phyloP scores from a whole-genome alignment of 2,329 filamentous ascomycete genomes.

The Magnaporthales sp. region DNA sequence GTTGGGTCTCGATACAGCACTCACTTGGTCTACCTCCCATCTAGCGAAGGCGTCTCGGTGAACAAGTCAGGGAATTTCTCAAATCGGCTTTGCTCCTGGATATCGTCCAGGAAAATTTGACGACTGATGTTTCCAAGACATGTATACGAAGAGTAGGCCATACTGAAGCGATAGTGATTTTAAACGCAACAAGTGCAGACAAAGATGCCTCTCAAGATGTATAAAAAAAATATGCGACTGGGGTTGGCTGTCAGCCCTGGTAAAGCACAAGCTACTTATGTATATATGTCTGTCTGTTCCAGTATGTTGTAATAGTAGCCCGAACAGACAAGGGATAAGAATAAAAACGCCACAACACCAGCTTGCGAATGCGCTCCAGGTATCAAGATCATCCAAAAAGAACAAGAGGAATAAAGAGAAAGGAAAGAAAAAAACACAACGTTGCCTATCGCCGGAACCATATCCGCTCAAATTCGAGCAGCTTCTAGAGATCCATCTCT shows the following conservation, averaged over 20 bases:
- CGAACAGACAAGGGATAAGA: neutral
- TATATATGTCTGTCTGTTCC: neutral
- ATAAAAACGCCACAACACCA: neutral
- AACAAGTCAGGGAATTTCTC: neutral
- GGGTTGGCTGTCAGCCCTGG: neutral
- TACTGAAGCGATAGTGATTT: neutral
- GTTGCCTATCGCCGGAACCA: too few species aligned
- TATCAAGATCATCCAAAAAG: neutral
- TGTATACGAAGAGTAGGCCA: neutral
- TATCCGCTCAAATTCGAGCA: too few species aligned
- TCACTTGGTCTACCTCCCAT: neutral
- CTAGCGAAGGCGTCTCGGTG: neutral
- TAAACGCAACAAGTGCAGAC: neutral
- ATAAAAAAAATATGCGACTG: neutral
- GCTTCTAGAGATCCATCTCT: too few species aligned
- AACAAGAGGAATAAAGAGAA: neutral
- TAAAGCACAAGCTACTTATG: neutral
- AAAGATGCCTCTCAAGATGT: neutral
- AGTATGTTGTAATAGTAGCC: neutral
- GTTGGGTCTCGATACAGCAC: neutral
- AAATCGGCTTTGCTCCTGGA: neutral
- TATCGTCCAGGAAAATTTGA: neutral
- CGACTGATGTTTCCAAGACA: neutral
- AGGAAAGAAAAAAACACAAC: neutral
- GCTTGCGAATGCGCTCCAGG: neutral